Evolutionary conservation across 1,284 basidiomycete species (phyloP), one percentile per base, ranked within the genome.

Genomic region (Pseudozyma flocculosa): DNA sequence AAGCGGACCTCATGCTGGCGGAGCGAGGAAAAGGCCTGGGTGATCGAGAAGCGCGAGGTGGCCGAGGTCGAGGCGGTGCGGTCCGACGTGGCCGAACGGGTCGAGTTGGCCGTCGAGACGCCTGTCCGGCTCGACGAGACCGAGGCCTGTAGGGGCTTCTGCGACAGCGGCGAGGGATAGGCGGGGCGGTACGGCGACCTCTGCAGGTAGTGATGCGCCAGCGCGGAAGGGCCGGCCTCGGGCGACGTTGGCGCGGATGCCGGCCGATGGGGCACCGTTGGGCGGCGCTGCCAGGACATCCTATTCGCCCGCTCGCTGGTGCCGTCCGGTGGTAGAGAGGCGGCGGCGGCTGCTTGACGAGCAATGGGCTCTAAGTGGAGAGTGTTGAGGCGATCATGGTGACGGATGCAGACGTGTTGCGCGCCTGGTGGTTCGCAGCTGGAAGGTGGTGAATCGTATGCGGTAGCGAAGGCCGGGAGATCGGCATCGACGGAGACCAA

Each of bases 1-100:
- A 75, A 75, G 24, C 24, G 44, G 15, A 75, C 48, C 41, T 76
- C 72, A 14, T 55, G 47, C 0, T 60, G 50, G 19, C 46, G 46
- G 22, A 75, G 47, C 4, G 45, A 29, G 22, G 62, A 54, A 50
- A 65, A 65, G 0, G 57, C 54, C 22, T 65, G 54, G 21, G 48
- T 49, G 39, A 65, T 61, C 5, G 58, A 61, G 47, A 65, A 65
- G 26, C 46, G 62, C 26, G 62, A 63, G 1, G 55, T 53, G 2
- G 48, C 39, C n/a, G 53, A 50, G 1, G 56, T 60, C n/a, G 44
- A 37, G 9, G 43, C 18, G 34, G 56, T 60, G 2, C 57, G 54
- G 4, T 50, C 60, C 0, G 61, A 54, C 21, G 55, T 29, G 2
- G 50, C 50, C 14, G 49, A 54, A 7, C 46, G 51, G 26, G 62